A percentile compares a stretch with the other conserved stretches of the same genome.
Evolutionary conservation across 345 rosid species (phyloP).

Genomic region (Bruguiera parviflora): DNA sequence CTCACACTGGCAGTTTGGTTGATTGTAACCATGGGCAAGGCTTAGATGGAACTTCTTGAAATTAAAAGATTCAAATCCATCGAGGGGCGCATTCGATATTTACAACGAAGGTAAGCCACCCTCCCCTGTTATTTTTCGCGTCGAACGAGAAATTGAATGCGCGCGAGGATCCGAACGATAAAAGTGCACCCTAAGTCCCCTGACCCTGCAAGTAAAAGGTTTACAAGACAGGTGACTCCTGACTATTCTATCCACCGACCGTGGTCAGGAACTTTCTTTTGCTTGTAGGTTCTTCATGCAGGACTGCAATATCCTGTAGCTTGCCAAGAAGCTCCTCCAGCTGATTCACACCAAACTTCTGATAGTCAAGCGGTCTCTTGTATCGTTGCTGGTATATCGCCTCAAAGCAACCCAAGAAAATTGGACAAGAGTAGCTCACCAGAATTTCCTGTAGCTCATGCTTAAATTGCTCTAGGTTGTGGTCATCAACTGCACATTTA

Average conservation of each 20-base stretch:
- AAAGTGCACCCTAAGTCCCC: neutral
- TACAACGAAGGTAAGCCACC: constrained; percentile 11
- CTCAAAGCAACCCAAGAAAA: constrained; percentile 73
- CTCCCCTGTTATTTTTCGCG: neutral
- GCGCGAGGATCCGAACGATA: neutral
- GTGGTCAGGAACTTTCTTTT: constrained; percentile 55
- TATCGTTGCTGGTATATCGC: constrained; percentile 74
- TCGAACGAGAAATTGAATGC: neutral
- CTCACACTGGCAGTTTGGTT: constrained; percentile 1
- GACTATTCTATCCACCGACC: constrained; percentile 30
- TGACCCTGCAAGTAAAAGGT: neutral
- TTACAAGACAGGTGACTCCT: neutral
- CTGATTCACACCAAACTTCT: constrained; percentile 50
- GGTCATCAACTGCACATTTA: constrained; percentile 28
- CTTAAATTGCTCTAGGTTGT: constrained; percentile 61
- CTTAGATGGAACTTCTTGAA: constrained; percentile 10
- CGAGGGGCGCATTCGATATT: constrained; percentile 3
- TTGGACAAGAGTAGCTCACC: constrained; percentile 76
- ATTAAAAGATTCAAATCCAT: constrained; percentile 8
- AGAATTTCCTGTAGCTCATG: constrained; percentile 82
- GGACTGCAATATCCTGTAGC: constrained; percentile 56
- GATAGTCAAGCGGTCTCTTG: constrained; percentile 60
- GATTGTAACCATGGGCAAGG: constrained; percentile 7
- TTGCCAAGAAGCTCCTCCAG: constrained; percentile 75
- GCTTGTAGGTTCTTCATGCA: constrained; percentile 43